Evolutionary conservation across 768 basidiomycete genomes (phyloP).

Genomic region (Glaciozyma antarctica): DNA sequence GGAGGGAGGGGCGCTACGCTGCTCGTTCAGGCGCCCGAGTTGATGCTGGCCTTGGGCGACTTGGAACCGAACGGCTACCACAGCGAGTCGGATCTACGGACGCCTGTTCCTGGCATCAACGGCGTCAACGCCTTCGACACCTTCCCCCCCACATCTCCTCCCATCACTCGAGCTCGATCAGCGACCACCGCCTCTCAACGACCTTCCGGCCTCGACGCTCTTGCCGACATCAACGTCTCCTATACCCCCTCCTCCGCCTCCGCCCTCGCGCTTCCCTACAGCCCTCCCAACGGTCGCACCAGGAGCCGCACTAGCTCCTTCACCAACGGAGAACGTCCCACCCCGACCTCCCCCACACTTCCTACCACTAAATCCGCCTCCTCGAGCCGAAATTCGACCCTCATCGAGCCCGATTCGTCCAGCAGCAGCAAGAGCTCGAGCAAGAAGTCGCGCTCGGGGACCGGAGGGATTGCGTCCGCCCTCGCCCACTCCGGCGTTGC

Average conservation of each 20-base stretch:
- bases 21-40: conserved; percentile 29
- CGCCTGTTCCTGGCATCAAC: not conserved
- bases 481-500: conserved; percentile 27
- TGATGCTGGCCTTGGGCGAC: not conserved
- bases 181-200: not conserved
- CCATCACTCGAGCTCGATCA: not conserved
- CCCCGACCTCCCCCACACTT: not conserved
- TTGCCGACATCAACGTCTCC: conserved; percentile 15
- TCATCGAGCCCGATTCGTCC: not conserved
- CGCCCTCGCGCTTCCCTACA: not conserved
- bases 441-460: conserved; percentile 1
- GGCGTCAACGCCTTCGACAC: not conserved
- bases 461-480: conserved; percentile 23
- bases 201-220: conserved; percentile 24
- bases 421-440: not conserved
- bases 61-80: not conserved
- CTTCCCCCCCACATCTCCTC: not conserved
- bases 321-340: not conserved
- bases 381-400: not conserved
- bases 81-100: conserved; percentile 6
- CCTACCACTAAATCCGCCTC: not conserved
- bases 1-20: not conserved
- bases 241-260: not conserved
- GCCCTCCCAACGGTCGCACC: not conserved
- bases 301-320: conserved; percentile 12